Evolutionary conservation across 805 yeast species (phyloP), one percentile per base, ranked within the genome.

Genomic region (Sungouiozyma intestinalis): DNA sequence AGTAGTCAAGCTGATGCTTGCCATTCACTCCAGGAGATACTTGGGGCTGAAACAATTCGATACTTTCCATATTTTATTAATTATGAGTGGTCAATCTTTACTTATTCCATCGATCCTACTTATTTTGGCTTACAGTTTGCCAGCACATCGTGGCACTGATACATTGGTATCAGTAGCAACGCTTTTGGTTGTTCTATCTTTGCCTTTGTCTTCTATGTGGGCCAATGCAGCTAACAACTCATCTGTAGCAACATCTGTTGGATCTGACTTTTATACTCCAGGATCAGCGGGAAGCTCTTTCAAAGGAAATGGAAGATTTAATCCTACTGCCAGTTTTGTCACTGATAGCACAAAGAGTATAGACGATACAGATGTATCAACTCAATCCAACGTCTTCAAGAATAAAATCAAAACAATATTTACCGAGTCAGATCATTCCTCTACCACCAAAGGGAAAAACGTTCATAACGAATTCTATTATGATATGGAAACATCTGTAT

Each of bases 141-240:
- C 62, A 17, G 42, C 60, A 18, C 51, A 53, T 36, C 49, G 52
- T 38, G 48, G 62, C 18, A 50, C 66, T 24, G 66, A 70, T 50
- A 57, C 71, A 32, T 46, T 77, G 49, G 58, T 72, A 18, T 70
- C 80, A 3, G 54, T 83, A 21, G 76, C 85, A 2, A 64, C 76
- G 2, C 65, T 83, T 18, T 50, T 86, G 4, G 79, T 82, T 16
- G 81, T 82, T 0, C 55, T 85, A 20, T 82, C 88, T 3, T 66
- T 87, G 41, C 96, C 96, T 1, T 61, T 88, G 39, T 77, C 95
- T 0, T 76, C 95, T 0, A 73, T 87, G 73, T 87, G 97, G 97
- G 94, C 96, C 0, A 67, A 80, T 3, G 67, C 86, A 2, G 69
- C 81, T 1, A 78, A 79, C 51, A 74, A 74, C 43, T 54, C 69